These are phyloP conservation scores for Mortierella sp. DNA, from an alignment of 371 early-diverging fungal genomes.

Conservation along the genomic window DNA sequence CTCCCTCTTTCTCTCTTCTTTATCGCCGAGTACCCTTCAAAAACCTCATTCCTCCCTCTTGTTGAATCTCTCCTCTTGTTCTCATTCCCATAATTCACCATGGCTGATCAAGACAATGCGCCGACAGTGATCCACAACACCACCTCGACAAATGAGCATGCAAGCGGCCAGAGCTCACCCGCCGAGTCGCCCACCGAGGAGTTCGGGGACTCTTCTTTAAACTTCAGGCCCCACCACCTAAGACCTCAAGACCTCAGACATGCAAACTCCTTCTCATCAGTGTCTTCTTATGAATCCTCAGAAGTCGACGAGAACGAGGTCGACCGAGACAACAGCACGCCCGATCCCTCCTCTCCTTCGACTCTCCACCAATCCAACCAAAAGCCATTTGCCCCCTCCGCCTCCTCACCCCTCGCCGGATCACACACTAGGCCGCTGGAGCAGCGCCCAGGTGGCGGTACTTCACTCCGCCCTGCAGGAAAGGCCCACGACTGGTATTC, in stretches of 20 bases:
- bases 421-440: conserved; percentile 6
- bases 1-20: background rate
- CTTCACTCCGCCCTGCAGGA: conserved; percentile 40
- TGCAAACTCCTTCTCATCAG: conserved; percentile 39
- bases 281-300: conserved; percentile 52
- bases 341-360: conserved; percentile 6
- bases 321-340: background rate
- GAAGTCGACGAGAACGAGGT: conserved; percentile 27
- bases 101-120: background rate
- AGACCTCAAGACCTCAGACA: conserved; percentile 42
- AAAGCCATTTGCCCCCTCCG: background rate
- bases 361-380: conserved; percentile 9
- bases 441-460: conserved; percentile 24
- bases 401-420: conserved; percentile 5
- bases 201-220: background rate
- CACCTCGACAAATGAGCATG: background rate
- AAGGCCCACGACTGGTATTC: conserved; percentile 58
- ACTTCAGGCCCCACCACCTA: conserved; percentile 46
- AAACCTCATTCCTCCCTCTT: background rate
- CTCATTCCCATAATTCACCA: background rate
- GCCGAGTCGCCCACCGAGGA: background rate
- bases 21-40: background rate
- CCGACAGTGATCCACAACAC: background rate
- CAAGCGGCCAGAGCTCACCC: background rate
- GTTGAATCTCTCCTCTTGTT: background rate